phyloP scores from a whole-genome alignment of 2,329 filamentous ascomycete genomes.

The Pestalotiopsis sp. region DNA sequence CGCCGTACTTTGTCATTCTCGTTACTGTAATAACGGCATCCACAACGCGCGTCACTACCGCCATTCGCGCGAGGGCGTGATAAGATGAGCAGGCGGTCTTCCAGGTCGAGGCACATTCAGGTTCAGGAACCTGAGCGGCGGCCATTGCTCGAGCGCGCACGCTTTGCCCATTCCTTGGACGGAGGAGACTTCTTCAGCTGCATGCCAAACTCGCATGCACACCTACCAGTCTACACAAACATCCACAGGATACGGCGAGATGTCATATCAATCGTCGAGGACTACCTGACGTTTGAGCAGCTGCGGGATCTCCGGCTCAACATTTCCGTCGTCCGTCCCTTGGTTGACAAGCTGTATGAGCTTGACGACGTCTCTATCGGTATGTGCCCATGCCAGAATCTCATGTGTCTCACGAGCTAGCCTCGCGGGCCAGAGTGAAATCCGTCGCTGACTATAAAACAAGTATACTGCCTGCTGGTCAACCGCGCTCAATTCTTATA shows the following conservation, averaged over 20 bases:
- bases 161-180: slow-evolving; percentile 36
- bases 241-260: slow-evolving; percentile 72
- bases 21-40: not conserved
- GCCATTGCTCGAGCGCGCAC: slow-evolving; percentile 37
- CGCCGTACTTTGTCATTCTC: not conserved
- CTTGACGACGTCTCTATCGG: slow-evolving; percentile 76
- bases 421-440: not conserved
- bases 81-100: slow-evolving; percentile 13
- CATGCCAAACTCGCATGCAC: slow-evolving; percentile 56
- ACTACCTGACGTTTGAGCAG: slow-evolving; percentile 69
- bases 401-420: slow-evolving; percentile 10
- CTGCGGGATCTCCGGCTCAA: slow-evolving; percentile 81
- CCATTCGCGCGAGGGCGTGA: not conserved
- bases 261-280: slow-evolving; percentile 63
- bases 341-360: slow-evolving; percentile 83
- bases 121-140: slow-evolving; percentile 30
- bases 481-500: slow-evolving; percentile 78
- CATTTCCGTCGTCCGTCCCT: slow-evolving; percentile 72
- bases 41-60: not conserved
- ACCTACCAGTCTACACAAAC: slow-evolving; percentile 73
- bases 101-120: slow-evolving; percentile 12
- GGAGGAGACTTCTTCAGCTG: slow-evolving; percentile 51
- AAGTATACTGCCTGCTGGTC: slow-evolving; percentile 80
- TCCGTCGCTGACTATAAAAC: slow-evolving; percentile 12
- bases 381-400: slow-evolving; percentile 33